phyloP scores from a whole-genome alignment of 2,329 filamentous ascomycete species.

The Alternaria sp. region DNA sequence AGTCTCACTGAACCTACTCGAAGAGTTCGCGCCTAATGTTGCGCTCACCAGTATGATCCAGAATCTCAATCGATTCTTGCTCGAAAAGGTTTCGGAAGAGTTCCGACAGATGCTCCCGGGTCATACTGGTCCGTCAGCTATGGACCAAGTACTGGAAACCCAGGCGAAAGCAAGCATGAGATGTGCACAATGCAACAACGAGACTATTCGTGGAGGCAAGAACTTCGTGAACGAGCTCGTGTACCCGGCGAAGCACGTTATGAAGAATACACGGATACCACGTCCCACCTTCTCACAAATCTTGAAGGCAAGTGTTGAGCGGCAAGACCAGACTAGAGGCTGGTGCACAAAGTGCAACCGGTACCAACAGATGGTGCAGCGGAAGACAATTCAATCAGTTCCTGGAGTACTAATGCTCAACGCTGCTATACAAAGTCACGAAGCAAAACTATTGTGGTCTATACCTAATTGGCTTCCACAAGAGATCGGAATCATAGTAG shows the following conservation, averaged over 20 bases:
- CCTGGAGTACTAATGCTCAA: conserved; percentile 91
- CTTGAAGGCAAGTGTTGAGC: conserved; percentile 89
- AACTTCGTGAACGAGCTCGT: conserved; percentile 86
- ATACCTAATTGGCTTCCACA: conserved; percentile 90
- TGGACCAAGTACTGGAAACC: conserved; percentile 79
- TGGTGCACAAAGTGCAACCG: conserved; percentile 93
- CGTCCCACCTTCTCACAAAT: conserved; percentile 80
- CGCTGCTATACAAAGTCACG: conserved; percentile 74
- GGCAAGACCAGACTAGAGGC: conserved; percentile 85
- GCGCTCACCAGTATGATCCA: conserved; percentile 85
- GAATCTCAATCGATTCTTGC: conserved; percentile 81
- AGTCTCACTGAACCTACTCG: conserved; percentile 78
- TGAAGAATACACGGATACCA: conserved; percentile 64
- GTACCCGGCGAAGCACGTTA: conserved; percentile 71
- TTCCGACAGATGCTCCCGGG: conserved; percentile 72
- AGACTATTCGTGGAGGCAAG: conserved; percentile 80
- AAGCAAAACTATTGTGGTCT: conserved; percentile 84
- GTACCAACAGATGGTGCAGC: conserved; percentile 86
- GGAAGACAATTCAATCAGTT: conserved; percentile 82
- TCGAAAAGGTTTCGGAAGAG: conserved; percentile 82
- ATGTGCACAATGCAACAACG: conserved; percentile 86
- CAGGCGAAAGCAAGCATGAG: conserved; percentile 76
- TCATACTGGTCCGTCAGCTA: conserved; percentile 60
- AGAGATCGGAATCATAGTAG: conserved; percentile 90
- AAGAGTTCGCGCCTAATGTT: conserved; percentile 79